These are phyloP conservation scores for Knufia petricola DNA, from an alignment of 2,329 filamentous ascomycete species.

Conservation along the genomic window DNA sequence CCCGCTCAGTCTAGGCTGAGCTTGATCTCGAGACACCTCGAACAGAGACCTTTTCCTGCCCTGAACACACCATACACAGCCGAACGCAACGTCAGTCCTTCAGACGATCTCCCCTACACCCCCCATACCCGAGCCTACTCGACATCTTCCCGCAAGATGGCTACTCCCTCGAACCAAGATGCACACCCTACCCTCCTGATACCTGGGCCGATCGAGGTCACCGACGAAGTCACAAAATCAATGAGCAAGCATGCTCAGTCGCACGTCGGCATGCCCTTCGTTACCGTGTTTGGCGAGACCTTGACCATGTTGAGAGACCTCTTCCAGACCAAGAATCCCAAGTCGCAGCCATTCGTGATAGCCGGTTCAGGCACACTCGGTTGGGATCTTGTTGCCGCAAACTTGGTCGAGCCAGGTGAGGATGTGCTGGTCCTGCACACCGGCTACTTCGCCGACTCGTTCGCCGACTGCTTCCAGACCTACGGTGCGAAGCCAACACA, in stretches of 20 bases:
- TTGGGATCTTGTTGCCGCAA: constrained; percentile 94
- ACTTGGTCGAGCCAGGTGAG: constrained; percentile 80
- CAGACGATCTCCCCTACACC: constrained; percentile 46
- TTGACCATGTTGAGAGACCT: constrained; percentile 81
- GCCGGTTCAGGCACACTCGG: constrained; percentile 91
- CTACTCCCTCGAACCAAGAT: constrained; percentile 35
- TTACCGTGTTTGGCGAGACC: constrained; percentile 82
- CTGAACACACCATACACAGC: constrained; percentile 56
- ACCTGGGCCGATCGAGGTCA: constrained; percentile 56
- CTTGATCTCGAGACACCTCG: constrained; percentile 53
- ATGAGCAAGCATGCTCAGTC: constrained; percentile 50
- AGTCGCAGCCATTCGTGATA: constrained; percentile 83
- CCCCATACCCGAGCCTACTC: constrained; percentile 17
- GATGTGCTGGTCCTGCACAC: constrained; percentile 88
- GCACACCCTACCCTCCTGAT: constrained; percentile 73
- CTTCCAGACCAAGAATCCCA: constrained; percentile 77
- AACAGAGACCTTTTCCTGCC: constrained; percentile 42
- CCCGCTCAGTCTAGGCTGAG: constrained; percentile 40
- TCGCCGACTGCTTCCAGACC: constrained; percentile 80
- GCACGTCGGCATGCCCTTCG: constrained; percentile 82
- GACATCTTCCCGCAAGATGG: constrained; percentile 13
- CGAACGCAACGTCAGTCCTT: constrained; percentile 41
- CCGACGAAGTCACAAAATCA: constrained; percentile 20
- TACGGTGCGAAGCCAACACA: constrained; percentile 88
- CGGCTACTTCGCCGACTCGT: constrained; percentile 93